Conservation (phyloP, 495 filamentous ascomycete genomes). For the Hypomontagnella submonticulosa region DNA sequence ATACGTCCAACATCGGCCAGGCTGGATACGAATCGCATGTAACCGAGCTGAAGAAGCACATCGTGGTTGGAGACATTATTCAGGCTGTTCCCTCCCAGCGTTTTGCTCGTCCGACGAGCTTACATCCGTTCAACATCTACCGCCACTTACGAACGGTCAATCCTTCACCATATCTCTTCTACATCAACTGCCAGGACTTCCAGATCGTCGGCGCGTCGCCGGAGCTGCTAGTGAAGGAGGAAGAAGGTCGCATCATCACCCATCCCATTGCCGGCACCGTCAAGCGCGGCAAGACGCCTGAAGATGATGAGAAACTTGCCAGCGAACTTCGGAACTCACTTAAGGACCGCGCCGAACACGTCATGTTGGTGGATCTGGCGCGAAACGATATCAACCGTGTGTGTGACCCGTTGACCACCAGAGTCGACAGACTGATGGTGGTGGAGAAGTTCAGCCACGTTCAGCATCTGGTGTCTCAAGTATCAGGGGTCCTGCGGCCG, state of each 20-base stretch:
- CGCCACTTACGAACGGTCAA: constrained; percentile 94
- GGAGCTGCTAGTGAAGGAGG: constrained; percentile 91
- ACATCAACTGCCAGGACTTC: constrained; percentile 88
- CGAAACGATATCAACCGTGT: constrained; percentile 97
- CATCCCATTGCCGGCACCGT: constrained; percentile 98
- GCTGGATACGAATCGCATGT: constrained; percentile 91
- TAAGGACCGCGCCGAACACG: constrained; percentile 97
- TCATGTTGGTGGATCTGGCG: constrained; percentile 98
- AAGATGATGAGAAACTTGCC: constrained; percentile 84
- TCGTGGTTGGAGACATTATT: constrained; percentile 91
- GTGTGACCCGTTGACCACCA: constrained; percentile 87
- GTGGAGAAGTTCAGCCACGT: constrained; percentile 97
- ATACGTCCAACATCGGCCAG: constrained; percentile 92
- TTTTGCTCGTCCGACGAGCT: constrained; percentile 83
- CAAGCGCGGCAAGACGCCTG: constrained; percentile 79
- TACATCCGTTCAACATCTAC: constrained; percentile 99
- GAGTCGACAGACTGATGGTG: constrained; percentile 92
- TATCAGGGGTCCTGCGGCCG: constrained; percentile 83
- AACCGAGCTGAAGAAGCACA: constrained; percentile 82
- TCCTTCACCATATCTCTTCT: constrained; percentile 96
- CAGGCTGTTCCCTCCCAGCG: constrained; percentile 96
- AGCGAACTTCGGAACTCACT: constrained; percentile 79
- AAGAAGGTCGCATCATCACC: constrained; percentile 88
- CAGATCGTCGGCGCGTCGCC: constrained; percentile 95
- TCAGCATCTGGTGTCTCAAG: constrained; percentile 95